Percentiles rank a stretch among this genome's conserved stretches.
These are phyloP conservation scores for Aspergillus sclerotiicarbonarius DNA, from an alignment of 495 filamentous ascomycete genomes.

Conservation along the genomic window DNA sequence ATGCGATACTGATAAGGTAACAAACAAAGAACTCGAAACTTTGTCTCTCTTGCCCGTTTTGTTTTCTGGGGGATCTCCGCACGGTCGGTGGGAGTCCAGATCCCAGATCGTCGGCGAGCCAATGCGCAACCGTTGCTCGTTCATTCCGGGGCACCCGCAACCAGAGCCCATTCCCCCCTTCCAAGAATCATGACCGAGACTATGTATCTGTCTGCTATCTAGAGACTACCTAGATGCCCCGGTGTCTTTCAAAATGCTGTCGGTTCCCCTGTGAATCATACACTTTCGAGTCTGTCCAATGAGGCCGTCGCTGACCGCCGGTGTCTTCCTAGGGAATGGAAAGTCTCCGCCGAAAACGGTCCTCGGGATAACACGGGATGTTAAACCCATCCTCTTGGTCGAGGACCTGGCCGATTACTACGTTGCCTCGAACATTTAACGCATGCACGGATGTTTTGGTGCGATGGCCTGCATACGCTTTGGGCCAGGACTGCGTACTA, in stretches of 20 bases:
- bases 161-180: neutral
- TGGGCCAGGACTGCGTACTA: neutral
- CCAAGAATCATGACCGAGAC: neutral
- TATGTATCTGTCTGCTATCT: too few species aligned
- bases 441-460: constrained; percentile 2
- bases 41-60: neutral
- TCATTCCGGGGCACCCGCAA: neutral
- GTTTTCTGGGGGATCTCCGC: constrained; percentile 4
- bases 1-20: neutral
- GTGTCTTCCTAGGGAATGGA: neutral
- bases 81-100: constrained; percentile 7
- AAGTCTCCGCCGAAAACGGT: neutral
- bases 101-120: neutral
- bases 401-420: neutral
- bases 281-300: neutral
- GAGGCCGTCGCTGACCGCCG: neutral
- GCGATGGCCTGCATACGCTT: constrained; percentile 1
- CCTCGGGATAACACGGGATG: neutral
- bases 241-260: too few species aligned
- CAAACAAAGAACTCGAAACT: neutral
- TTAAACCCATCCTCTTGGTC: neutral
- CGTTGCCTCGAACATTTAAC: neutral
- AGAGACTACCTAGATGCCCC: too few species aligned
- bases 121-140: constrained; percentile 3
- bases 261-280: neutral